Evolutionary conservation across 345 rosid species (phyloP), one percentile per base, ranked within the genome.

Genomic region (Garcia nutans): DNA sequence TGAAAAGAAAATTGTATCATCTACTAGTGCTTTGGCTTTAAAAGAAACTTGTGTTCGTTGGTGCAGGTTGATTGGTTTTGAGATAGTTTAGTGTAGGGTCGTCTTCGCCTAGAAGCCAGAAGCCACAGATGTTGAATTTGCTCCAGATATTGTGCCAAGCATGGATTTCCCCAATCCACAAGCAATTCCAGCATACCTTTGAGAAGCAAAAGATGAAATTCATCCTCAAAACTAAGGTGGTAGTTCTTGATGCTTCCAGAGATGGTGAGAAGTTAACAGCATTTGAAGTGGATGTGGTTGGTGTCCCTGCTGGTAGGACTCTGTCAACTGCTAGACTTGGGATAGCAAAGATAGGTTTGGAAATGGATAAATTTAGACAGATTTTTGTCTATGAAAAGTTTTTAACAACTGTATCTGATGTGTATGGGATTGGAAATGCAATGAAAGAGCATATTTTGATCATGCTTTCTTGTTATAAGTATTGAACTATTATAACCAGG

Each of bases 201-300:
- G 98, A 96, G 89, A 96, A 96, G 84, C 99, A 96, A 81, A 91
- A 91, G 90, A 93, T 96, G 95, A 93, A 96, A 79, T 96, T 96
- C 82, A 91, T 96, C 91, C 97, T 96, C 84, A 91, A 91, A 85
- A 96, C 98, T 73, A 96, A 93, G 88, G 99, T 93, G 28, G 95
- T 93, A 19, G 90, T 95, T 56, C 92, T 92, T 76, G 95, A 96
- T 81, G 70, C 87, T 16, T 83, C 97, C 17, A 93, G 97, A 70
- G 86, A 83, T 66, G 89, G 83, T 59, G 95, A 93, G 76, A 93
- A 92, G 84, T 85, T 96, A 89, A 90, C 94, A 61, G 87, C 77
- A 33, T 89, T 96, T 17, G 98, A 92, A 85, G 97, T 98, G 45
- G 98, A 93, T 84, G 93, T 93, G n/a, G 98, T 92, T 80, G 97